phyloP scores from a whole-genome alignment of 129 eudicot genomes.

The Dittrichia graveolens region DNA sequence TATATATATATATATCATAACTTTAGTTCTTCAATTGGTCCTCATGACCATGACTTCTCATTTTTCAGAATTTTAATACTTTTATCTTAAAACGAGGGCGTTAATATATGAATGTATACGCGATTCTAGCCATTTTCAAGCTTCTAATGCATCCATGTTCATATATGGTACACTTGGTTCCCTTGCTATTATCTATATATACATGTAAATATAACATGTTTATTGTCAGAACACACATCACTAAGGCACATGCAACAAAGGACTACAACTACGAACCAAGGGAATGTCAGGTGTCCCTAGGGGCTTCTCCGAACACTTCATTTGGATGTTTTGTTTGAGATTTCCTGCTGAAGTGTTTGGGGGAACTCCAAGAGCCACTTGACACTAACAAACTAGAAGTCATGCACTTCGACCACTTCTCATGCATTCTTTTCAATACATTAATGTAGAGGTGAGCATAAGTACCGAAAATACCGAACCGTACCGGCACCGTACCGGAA shows the following conservation, averaged over 20 bases:
- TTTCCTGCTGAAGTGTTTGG: slow-evolving; percentile 34
- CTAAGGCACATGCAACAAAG: too few species aligned
- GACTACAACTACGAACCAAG: too few species aligned
- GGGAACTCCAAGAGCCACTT: slow-evolving; percentile 29
- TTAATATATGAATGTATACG: neutral
- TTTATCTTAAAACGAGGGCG: neutral
- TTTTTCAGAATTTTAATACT: neutral
- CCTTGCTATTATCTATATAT: neutral
- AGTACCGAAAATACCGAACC: too few species aligned
- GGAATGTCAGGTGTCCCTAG: neutral
- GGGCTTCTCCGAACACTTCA: slow-evolving; percentile 27
- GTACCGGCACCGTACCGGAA: too few species aligned
- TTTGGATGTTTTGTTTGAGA: neutral
- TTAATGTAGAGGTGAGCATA: too few species aligned
- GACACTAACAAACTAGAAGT: slow-evolving; percentile 8
- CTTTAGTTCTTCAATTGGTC: neutral
- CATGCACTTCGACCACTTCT: neutral
- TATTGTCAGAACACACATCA: too few species aligned
- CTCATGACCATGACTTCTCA: neutral
- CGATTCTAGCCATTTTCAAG: slow-evolving; percentile 19
- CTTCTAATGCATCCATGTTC: slow-evolving; percentile 3
- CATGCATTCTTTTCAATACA: too few species aligned
- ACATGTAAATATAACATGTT: neutral
- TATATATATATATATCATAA: too few species aligned
- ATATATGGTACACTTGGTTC: neutral